These are phyloP conservation scores for Magnaporthiopsis poae DNA, from an alignment of 2,329 filamentous ascomycete species.

Conservation along the genomic window DNA sequence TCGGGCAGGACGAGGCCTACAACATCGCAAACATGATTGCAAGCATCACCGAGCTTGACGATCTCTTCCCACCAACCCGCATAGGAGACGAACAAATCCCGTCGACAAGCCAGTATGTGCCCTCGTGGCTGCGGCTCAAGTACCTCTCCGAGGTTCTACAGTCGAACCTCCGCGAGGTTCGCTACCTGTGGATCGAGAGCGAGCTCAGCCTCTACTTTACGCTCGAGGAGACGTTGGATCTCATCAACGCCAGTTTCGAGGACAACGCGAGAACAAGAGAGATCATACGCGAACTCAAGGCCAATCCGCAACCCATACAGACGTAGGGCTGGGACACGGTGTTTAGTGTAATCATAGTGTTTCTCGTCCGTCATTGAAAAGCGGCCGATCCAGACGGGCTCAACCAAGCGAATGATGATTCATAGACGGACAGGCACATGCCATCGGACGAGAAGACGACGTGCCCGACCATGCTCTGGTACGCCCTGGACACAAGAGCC, in stretches of 20 bases:
- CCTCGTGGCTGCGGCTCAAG: constrained; percentile 53
- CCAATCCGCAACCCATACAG: constrained; percentile 34
- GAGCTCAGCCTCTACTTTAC: constrained; percentile 56
- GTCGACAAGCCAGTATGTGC: constrained; percentile 49
- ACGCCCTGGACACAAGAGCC: no score
- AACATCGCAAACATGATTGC: constrained; percentile 50
- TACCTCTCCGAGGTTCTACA: constrained; percentile 56
- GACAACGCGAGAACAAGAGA: constrained; percentile 50
- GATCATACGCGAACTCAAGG: constrained; percentile 47
- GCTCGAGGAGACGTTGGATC: constrained; percentile 49
- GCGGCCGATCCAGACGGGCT: no score
- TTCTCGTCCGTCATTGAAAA: background rate
- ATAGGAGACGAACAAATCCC: constrained; percentile 33
- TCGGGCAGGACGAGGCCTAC: constrained; percentile 56
- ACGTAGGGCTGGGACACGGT: background rate
- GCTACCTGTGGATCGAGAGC: constrained; percentile 55
- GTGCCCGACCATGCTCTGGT: background rate
- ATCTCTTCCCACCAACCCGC: constrained; percentile 44
- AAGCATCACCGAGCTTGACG: constrained; percentile 47
- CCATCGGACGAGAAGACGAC: background rate
- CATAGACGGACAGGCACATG: background rate
- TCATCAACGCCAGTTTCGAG: constrained; percentile 55
- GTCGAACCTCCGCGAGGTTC: constrained; percentile 55
- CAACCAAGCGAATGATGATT: background rate
- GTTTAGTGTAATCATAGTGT: background rate